Evolutionary conservation across 441 rosid genomes (phyloP), one percentile per base, ranked within the genome.

Genomic region (Erodium chrysanthum): DNA sequence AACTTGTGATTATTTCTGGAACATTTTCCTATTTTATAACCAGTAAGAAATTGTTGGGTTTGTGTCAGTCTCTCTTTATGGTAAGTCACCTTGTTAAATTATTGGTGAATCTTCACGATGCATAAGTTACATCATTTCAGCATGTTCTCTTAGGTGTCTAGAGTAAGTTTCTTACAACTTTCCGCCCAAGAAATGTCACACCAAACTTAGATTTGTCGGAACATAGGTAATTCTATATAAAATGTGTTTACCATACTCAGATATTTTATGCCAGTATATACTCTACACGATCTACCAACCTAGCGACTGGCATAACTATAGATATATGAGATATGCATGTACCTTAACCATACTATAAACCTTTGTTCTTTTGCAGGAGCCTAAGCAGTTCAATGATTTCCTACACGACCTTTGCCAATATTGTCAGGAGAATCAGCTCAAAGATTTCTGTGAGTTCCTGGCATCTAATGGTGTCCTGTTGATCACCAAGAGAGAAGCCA

Each of bases 401-500:
- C 70, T 91, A 67, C 75, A 70, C 37, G 67, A 70, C 29, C 80
- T 87, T 68, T 63, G 64, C 68, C 64, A 54, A 64, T 73, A 81
- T 68, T 78, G 91, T 75, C 71, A 64, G 78, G 82, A 80, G 73
- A 76, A 75, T 25, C 80, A 76, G 18, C 68, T 79, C 4, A 68
- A 70, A 9, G 68, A 63, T 70, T 86, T 94, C 78, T 79, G 75
- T 3, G 76, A 82, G 65, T 75, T 81, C 40, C 84, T 91, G 35
- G 74, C 68, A 9, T 82, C 89, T 1, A 82, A 80, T 71, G 81
- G 67, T 25, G 67, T 91, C 69, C 82, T 79, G 0, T 72, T 94
- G 77, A 83, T 94, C 74, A 77, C 94, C 80, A 90, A 87, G 74
- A 82, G 91, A 0, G 97, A 91, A 84, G 92, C 96, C 7, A 17